Evolutionary conservation across 208 protist genomes (phyloP).

Genomic region (Trichomonas vaginalis): DNA sequence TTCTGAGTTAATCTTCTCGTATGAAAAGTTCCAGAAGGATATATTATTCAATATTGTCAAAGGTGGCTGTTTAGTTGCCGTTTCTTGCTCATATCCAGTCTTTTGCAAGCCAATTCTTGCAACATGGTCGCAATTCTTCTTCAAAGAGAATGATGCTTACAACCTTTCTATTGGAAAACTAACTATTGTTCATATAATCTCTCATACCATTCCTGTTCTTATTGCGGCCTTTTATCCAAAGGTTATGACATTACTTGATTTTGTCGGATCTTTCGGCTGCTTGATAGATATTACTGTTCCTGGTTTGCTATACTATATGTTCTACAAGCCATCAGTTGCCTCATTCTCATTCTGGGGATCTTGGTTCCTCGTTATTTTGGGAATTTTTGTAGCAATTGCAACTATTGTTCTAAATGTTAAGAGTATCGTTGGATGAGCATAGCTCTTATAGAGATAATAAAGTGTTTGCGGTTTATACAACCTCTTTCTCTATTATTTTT

Average conservation of each 20-base stretch:
- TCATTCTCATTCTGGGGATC: not conserved
- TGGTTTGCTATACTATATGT: not conserved
- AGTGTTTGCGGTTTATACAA: too few species aligned
- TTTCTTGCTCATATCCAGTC: not conserved
- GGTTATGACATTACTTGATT: not conserved
- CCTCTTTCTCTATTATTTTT: too few species aligned
- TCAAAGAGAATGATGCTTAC: not conserved
- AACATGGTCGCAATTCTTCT: not conserved
- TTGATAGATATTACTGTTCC: not conserved
- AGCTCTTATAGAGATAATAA: too few species aligned
- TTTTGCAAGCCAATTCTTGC: not conserved
- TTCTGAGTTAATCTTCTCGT: not conserved
- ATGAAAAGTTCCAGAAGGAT: not conserved
- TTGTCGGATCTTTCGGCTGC: not conserved
- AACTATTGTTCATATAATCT: not conserved
- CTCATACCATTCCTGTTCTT: not conserved
- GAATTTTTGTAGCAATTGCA: not conserved
- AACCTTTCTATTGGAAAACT: not conserved
- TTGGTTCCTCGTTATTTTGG: not conserved
- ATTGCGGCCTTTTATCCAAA: not conserved
- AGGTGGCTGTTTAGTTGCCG: not conserved
- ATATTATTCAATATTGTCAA: not conserved
- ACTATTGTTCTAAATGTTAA: not conserved
- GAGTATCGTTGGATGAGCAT: too few species aligned
- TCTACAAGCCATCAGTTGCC: not conserved